Conservation (phyloP, 2,329 filamentous ascomycete genomes). For the Alternaria atra region DNA sequence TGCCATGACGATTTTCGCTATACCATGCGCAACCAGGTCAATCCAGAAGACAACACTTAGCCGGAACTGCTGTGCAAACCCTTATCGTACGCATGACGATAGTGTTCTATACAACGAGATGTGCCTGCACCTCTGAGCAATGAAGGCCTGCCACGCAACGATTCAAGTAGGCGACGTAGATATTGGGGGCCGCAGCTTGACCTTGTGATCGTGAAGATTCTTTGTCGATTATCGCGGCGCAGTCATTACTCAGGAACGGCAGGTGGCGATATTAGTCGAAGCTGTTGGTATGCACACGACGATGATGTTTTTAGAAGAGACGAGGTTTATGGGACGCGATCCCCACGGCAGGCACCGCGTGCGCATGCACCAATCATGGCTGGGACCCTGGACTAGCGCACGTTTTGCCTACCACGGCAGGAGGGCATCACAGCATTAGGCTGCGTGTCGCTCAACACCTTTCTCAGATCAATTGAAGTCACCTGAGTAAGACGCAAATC, state of each 20-base stretch:
- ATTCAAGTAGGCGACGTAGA: neutral
- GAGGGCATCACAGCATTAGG: conserved; percentile 22
- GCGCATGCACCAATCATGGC: conserved; percentile 21
- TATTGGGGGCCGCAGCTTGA: conserved; percentile 9
- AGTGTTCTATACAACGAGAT: conserved; percentile 1
- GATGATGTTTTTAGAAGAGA: conserved; percentile 8
- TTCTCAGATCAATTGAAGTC: conserved; percentile 5
- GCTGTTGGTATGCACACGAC: conserved; percentile 2
- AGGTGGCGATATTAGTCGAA: neutral
- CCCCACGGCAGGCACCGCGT: conserved; percentile 13
- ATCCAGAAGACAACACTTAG: conserved; percentile 8
- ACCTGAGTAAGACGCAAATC: conserved; percentile 6
- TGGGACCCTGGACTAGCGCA: conserved; percentile 12
- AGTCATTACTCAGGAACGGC: neutral
- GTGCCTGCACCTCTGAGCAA: conserved; percentile 16
- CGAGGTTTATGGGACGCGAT: conserved; percentile 21
- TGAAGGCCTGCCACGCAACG: conserved; percentile 13
- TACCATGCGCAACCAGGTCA: conserved; percentile 4
- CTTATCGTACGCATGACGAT: neutral
- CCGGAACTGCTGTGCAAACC: conserved; percentile 9
- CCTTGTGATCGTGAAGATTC: conserved; percentile 3
- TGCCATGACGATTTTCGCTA: neutral
- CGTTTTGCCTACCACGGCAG: conserved; percentile 18
- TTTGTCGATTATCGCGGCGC: conserved; percentile 12
- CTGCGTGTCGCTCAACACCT: conserved; percentile 2